Base-by-base conservation (phyloP, 176 grass and related monocot species). In the Leersia perrieri region DNA sequence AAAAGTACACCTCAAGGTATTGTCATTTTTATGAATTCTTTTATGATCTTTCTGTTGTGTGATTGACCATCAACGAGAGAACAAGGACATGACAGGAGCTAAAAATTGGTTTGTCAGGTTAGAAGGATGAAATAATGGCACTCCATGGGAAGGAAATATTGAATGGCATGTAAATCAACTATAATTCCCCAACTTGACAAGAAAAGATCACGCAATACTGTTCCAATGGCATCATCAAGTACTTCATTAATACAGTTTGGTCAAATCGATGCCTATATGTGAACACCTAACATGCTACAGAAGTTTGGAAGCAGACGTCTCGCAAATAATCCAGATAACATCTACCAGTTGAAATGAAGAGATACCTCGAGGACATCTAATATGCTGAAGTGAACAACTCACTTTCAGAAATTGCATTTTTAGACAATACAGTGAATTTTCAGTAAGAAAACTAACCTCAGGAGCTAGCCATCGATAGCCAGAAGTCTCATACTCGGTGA, bases 401-500 rank as follows among this genome's bases (percentile, higher is more conserved):
- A 11, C 34, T 81, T 80, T 68, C 76, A 77, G 58, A 47, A 76
- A 85, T 15, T 60, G 28, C 44, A 3, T 12, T 85, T 63, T 15
- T 20, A 31, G 28, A 75, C 28, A 73, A 73, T 18, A 26, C 3
- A 35, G 30, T 2, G 5, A 80, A 63, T 42, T 63, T 66, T 62
- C 3, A 51, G 27, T 64, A 77, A 80, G 18, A 45, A 44, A 73
- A 80, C 93, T 87, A 88, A 99, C 96, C 96, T 99, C 96, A 40
- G 96, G 96, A 79, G 96, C 96, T 44, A 99, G 82, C 96, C 96
- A 99, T 29, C 93, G 88, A 67, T 95, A 99, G 5, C 96, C 96
- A 66, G 93, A 92, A 0, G 96, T 99, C 79, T 99, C 96, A 15
- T 99, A 99, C 84, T 95, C 95, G 0, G 92, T 98, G 36, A 95